Evolutionary conservation across 2,329 filamentous ascomycete species (phyloP), one percentile per base, ranked within the genome.

Genomic region (Cytospora chrysosperma): DNA sequence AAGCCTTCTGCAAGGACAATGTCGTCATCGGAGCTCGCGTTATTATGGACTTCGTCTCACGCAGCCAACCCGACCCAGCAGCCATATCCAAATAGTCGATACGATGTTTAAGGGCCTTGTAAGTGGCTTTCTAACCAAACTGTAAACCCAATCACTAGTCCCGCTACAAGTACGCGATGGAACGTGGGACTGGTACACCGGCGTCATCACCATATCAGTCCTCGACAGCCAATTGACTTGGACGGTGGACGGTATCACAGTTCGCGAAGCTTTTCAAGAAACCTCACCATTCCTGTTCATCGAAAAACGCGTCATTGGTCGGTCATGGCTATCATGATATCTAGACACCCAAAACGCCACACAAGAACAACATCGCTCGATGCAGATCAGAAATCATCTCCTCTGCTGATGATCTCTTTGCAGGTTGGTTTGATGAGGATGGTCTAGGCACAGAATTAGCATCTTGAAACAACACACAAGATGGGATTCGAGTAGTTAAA

Each of bases 351-450:
- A 24, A 47, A 15, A 27, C 2, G 26, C 15, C 26, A 51, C n/a
- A 30, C 17, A 9, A 24, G 2, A 30, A 54, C 34, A 50, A 54
- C 34, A 50, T 27, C 49, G 21, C 17, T 26, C 21, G 34, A 26
- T 50, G 19, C 34, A 43, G 34, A 43, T 61, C 85, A 96, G 75
- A 92, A 96, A 74, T 96, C 92, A 60, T 95, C 90, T 68, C 92
- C 92, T 67, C 91, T 87, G 76, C 89, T 93, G 71, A 96, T 89
- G 68, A 96, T 88, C 80, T 96, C 92, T 82, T 96, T 96, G 61
- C 93, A 89, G 64, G 82, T 93, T 60, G 90, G 90, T 71, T 90
- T 83, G 67, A 94, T 85, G 68, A 94, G 76, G 69, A 93, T 90
- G 37, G 90, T 91, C 88, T 92, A 66, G 1, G n/a, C 28, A n/a